Percentiles rank a stretch among this genome's conserved stretches.
Conservation (phyloP, 2,329 filamentous ascomycete species). For the Xylaria sp. region DNA sequence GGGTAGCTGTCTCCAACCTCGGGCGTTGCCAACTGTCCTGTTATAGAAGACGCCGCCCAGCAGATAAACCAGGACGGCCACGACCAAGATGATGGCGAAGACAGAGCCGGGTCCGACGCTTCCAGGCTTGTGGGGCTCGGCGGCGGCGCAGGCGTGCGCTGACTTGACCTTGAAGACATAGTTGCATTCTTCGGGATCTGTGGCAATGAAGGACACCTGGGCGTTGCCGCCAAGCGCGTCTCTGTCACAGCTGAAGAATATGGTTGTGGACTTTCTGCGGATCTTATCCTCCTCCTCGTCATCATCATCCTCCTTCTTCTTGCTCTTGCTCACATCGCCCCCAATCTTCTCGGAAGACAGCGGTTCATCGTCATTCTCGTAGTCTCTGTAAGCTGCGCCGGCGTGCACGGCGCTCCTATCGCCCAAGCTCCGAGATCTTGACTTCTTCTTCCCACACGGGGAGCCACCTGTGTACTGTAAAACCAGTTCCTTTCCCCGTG, state of each 20-base stretch:
- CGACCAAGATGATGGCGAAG: conserved; percentile 84
- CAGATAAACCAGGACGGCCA: conserved; percentile 86
- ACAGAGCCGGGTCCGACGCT: conserved; percentile 76
- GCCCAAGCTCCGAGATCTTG: conserved; percentile 47
- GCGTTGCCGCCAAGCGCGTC: conserved; percentile 77
- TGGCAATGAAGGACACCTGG: conserved; percentile 82
- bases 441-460: conserved; percentile 68
- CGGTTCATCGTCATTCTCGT: conserved; percentile 47
- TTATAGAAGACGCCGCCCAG: conserved; percentile 96
- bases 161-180: conserved; percentile 97
- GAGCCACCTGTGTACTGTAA: conserved; percentile 82
- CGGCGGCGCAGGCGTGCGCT: conserved; percentile 77
- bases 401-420: conserved; percentile 50
- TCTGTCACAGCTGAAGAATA: conserved; percentile 92
- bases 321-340: not conserved
- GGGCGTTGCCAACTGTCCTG: conserved; percentile 90
- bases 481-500: conserved; percentile 77
- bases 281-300: conserved; percentile 44
- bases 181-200: conserved; percentile 86
- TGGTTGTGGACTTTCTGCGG: conserved; percentile 80
- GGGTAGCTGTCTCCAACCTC: conserved; percentile 93
- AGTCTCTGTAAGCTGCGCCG: conserved; percentile 50
- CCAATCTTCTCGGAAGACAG: conserved; percentile 33
- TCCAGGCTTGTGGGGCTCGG: conserved; percentile 77
- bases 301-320: conserved; percentile 31